Evolutionary conservation across 108 stramenopile genomes (phyloP), one percentile per base, ranked within the genome.

Genomic region (Nitzschia sp.): DNA sequence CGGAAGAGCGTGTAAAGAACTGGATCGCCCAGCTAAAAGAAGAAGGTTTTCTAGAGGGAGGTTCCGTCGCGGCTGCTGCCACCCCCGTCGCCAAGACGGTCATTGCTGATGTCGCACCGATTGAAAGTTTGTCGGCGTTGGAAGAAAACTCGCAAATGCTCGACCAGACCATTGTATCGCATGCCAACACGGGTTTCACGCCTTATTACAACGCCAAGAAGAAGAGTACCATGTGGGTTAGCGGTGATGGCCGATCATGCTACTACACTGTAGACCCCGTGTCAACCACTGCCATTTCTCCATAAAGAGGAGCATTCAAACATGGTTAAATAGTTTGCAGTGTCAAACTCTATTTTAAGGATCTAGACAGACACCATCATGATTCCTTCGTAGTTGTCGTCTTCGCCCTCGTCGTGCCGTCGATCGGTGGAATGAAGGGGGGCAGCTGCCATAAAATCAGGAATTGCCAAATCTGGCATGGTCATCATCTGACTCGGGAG

Each of bases 181-280:
- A 72, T 63, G 73, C 67, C 51, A 76, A 53, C 53, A 58, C 38
- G 33, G 85, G 82, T 19, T 94, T 81, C 54, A 75, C 59, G 27
- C 80, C 88, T 26, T 84, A 90, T 64, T 75, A 79, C 67, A 94
- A 94, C 65, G 54, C 80, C 17, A 64, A 71, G 23, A 85, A 77
- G 3, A 86, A 83, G 19, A 73, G 54, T 34, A 91, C 93, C 33
- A 91, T 91, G 93, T 94, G 91, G 91, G 82, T 82, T 8, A 80
- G 76, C 25, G 17, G 51, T 8, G 74, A 75, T 63, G 74, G 74
- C 4, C 66, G 79, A 42, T 64, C 73, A 8, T 74, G 74, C 61
- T 80, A 80, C 57, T 78, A 77, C 66, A 69, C 75, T 46, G n/a
- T 62, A 26, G 58, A 66, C n/a, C 49, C 46, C 58, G 19, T 3